These are phyloP conservation scores for Colletotrichum chlorophyti DNA, from an alignment of 2,329 filamentous ascomycete species.

Conservation along the genomic window DNA sequence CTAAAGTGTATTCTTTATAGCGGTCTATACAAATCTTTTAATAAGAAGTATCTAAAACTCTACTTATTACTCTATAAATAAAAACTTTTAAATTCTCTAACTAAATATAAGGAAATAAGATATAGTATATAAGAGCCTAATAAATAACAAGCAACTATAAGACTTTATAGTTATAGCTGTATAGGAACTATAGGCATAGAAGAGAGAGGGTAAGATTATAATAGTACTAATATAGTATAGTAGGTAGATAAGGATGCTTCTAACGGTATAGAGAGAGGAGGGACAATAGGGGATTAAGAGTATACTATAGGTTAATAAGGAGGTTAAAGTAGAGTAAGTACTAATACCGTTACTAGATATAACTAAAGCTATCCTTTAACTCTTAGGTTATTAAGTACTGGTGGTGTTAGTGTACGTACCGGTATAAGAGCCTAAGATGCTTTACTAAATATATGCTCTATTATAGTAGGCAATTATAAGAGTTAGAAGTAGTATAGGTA, in stretches of 20 bases:
- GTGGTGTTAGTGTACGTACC: neutral
- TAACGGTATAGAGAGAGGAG: neutral
- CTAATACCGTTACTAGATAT: neutral
- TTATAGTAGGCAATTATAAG: neutral
- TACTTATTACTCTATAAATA: constrained; percentile 31
- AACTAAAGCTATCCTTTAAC: neutral
- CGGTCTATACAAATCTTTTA: constrained; percentile 33
- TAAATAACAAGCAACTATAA: constrained; percentile 29
- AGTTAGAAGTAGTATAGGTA: neutral
- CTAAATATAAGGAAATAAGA: constrained; percentile 29
- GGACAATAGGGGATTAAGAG: constrained; percentile 11
- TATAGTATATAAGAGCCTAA: constrained; percentile 29
- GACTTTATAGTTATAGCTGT: constrained; percentile 27
- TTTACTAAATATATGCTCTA: neutral
- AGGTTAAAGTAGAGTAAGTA: neutral
- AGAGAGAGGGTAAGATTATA: constrained; percentile 23
- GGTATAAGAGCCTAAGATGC: neutral
- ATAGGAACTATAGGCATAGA: constrained; percentile 27
- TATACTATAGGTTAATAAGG: neutral
- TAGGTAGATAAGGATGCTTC: constrained; percentile 28
- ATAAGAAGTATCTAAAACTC: constrained; percentile 31
- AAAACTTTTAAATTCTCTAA: constrained; percentile 26
- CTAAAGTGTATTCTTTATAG: constrained; percentile 29
- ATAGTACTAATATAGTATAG: constrained; percentile 29
- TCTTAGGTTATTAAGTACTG: neutral